Conservation (phyloP, 495 filamentous ascomycete genomes). For the Entonaema liquescens region DNA sequence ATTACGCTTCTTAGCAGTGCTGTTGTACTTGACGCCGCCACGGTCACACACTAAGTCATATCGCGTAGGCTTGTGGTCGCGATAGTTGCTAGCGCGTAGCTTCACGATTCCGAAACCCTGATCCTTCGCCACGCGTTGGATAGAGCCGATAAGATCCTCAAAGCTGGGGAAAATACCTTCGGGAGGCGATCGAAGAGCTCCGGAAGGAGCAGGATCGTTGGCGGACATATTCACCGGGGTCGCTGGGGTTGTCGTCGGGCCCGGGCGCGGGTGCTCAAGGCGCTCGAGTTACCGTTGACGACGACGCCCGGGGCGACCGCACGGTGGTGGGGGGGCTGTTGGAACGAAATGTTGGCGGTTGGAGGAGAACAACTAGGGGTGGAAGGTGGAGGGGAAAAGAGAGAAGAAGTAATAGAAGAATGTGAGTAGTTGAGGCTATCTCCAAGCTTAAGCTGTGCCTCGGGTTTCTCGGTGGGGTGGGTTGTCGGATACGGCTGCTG, state of each 20-base stretch:
- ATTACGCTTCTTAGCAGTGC: conserved; percentile 62
- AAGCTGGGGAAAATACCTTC: conserved; percentile 58
- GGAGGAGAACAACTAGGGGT: conserved; percentile 1
- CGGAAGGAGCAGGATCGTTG: conserved; percentile 47
- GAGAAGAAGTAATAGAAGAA: neutral
- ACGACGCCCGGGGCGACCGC: conserved; percentile 46
- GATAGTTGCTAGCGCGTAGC: conserved; percentile 61
- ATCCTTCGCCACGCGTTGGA: conserved; percentile 58
- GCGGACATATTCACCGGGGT: conserved; percentile 39
- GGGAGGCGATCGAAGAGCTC: conserved; percentile 54
- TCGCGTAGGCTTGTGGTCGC: conserved; percentile 59
- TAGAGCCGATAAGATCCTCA: conserved; percentile 54
- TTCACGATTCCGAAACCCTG: conserved; percentile 62
- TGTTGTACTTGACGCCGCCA: conserved; percentile 62
- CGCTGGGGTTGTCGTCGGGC: conserved; percentile 38
- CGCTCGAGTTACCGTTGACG: conserved; percentile 50
- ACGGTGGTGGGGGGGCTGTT: conserved; percentile 43
- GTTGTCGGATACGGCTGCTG: conserved; percentile 16
- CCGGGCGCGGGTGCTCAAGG: conserved; percentile 47
- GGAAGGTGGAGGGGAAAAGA: conserved; percentile 1
- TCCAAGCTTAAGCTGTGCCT: conserved; percentile 3
- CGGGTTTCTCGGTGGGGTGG: conserved; percentile 24
- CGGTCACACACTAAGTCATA: conserved; percentile 63
- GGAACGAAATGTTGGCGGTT: conserved; percentile 47
- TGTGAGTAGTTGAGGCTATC: conserved; percentile 12